Evolutionary conservation across 2,329 filamentous ascomycete species (phyloP), one percentile per base, ranked within the genome.

Genomic region (Ilyonectria destructans): DNA sequence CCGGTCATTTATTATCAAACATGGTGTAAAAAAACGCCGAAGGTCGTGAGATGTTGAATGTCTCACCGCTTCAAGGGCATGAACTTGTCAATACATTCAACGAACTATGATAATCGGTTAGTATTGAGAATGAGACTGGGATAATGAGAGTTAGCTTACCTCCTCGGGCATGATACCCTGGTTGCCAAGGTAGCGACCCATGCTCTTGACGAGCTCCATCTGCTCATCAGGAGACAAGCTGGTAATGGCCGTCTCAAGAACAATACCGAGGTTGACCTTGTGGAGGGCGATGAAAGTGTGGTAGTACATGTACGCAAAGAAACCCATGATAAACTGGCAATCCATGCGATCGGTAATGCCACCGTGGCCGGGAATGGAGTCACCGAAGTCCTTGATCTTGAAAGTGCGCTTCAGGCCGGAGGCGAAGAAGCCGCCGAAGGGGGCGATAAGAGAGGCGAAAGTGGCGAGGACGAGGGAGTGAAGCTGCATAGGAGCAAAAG

Each of bases 321-420:
- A 96, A 9, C 96, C 96, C 96, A 99, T 99, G 85, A 98, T 98
- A 84, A 99, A 99, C 80, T 99, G 96, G 81, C 96, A 99, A 80
- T 99, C 96, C 96, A 99, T 98, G 69, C 96, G 93, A 80, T 99
- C 96, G 17, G 96, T 99, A 85, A 99, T 98, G 75, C 96, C 96
- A 69, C 96, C 96, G 77, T 99, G 96, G 23, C 96, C 96, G 1
- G 96, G 96, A 75, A 99, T 99, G 1, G 95, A 97, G 82, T 99
- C 94, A 74, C 96, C 96, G 84, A 99, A 99, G 84, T 99, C 96
- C 87, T 99, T 99, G 87, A 99, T 97, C 85, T 99, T 98, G 86
- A 99, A 99, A 4, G 96, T 98, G 33, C 96, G 93, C 89, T 99
- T 99, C 65, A 99, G 88, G 1, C 96, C 96, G 2, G 95, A 98